Base-by-base conservation (phyloP, 495 filamentous ascomycete genomes). In the Hypoxylon rickii region DNA sequence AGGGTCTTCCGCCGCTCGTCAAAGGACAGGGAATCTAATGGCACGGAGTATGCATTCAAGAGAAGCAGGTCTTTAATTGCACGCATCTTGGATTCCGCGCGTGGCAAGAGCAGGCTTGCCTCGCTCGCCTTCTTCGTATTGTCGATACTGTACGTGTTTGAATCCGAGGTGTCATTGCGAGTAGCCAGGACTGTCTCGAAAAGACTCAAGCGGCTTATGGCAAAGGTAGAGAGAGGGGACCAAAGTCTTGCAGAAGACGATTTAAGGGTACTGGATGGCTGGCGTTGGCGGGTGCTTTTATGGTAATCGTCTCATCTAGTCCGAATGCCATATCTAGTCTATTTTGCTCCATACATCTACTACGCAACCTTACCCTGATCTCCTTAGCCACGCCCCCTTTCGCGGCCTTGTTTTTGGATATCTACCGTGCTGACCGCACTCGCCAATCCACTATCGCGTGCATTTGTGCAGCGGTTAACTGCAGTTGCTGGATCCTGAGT, bases 11-110 rank as follows among this genome's bases (percentile, higher is more conserved):
- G 71, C 24, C 44, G 62, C 19, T 59, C 63, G 15, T 52, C 66
- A 1, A 56, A 55, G 17, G 41, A 65, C 22, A 64, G 66, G 29
- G 59, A 65, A 10, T 33, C 69, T 6, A 77, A 74, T 51, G 60
- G 71, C 36, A 79, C 76, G 15, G 76, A 78, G 64, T 74, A 79
- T 42, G 76, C 76, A 16, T 78, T 77, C 57, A 55, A 51, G 15
- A 67, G 65, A 58, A 73, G 69, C 66, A 73, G 70, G 66, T 64
- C 62, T 7, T 67, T 79, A 2, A 57, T 78, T 45, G 43, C 64
- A 15, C 68, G 74, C 22, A 76, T 79, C 41, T 47, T 77, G 13
- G 66, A 63, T 40, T 69, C 63, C 1, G 58, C 71, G 1, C 52
- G 59, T 12, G 65, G 73, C 18, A 73, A 71, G 29, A 45, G 63